phyloP scores from a whole-genome alignment of 208 protist species.

The Angomonas deanei region DNA sequence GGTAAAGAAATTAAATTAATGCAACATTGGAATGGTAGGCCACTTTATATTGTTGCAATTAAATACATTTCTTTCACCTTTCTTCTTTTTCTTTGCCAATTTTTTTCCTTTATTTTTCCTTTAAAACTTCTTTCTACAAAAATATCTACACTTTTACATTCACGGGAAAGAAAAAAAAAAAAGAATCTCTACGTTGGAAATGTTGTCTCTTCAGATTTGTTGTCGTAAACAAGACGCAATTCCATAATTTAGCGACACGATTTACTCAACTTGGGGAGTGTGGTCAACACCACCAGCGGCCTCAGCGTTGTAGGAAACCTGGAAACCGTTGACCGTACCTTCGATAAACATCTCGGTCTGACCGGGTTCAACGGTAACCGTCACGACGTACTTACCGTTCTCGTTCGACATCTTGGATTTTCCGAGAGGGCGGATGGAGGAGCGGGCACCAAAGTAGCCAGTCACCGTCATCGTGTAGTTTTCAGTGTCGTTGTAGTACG shows the following conservation, averaged over 20 bases:
- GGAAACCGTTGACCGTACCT: slow-evolving; percentile 68
- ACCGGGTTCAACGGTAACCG: slow-evolving; percentile 42
- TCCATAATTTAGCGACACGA: not conserved
- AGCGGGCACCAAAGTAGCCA: slow-evolving; percentile 51
- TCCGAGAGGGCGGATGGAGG: slow-evolving; percentile 33
- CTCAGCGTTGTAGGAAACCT: slow-evolving; percentile 47
- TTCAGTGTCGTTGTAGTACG: slow-evolving; percentile 74
- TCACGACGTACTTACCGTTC: slow-evolving; percentile 30
- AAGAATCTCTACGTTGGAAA: not conserved
- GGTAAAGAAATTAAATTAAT: slow-evolving; percentile 6
- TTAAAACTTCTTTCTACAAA: not conserved
- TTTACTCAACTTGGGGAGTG: not conserved
- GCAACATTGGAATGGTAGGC: too few relatives aligned
- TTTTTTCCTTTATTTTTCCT: not conserved
- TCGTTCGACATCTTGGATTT: slow-evolving; percentile 31
- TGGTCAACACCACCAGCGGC: slow-evolving; percentile 7
- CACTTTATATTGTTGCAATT: not conserved
- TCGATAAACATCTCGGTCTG: slow-evolving; percentile 69
- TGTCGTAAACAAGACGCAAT: not conserved
- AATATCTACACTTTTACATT: not conserved
- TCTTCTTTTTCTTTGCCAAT: not conserved
- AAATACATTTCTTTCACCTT: not conserved
- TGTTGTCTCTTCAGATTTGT: not conserved
- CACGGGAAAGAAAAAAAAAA: not conserved
- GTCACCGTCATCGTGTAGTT: slow-evolving; percentile 50